Base-by-base conservation (phyloP, 306 rosid species). In the Senna tora region DNA sequence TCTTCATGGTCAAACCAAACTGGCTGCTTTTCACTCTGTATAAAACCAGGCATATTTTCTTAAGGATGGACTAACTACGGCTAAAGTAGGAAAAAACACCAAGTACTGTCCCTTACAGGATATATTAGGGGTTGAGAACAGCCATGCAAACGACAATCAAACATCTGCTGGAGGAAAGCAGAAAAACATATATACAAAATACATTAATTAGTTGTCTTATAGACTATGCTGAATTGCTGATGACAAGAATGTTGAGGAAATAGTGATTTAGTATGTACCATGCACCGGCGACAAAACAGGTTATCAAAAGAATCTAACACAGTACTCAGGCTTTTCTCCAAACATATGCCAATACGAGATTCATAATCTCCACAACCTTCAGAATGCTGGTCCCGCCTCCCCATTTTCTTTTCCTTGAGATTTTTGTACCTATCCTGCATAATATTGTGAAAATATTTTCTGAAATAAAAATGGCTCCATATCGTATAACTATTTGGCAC, bases 251-350 rank as follows among this genome's bases (percentile, higher is more conserved):
- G 71, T 15, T 34, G 30, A 76, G 57, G 62, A 55, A n/a, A 70
- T 56, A 34, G 63, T 58, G 79, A 21, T 71, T 72, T 74, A 80
- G 57, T 32, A 46, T 76, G 46, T 80, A 94, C 98, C 96, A 89
- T 86, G 87, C 98, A 94, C 57, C 96, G 96, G 28, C 97, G 93
- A 76, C 97, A 94, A 70, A 94, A 94, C 79, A 94, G 97, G 79
- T 91, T 94, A 76, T 91, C 98, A 36, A 94, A 89, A 80, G 98
- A 94, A 89, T 94, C 98, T 82, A 94, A 81, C 51, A 96, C 90
- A 34, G 92, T 84, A 71, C 87, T 74, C 30, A 94, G 90, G 82
- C 86, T 91, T 86, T 91, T 89, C 84, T 87, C 87, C 69, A 82
- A 81, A 76, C 77, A 83, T 75, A 87, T 79, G 82, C 88, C 88